Evolutionary conservation across 1,284 basidiomycete genomes (phyloP).

Genomic region (Cerrena zonata): DNA sequence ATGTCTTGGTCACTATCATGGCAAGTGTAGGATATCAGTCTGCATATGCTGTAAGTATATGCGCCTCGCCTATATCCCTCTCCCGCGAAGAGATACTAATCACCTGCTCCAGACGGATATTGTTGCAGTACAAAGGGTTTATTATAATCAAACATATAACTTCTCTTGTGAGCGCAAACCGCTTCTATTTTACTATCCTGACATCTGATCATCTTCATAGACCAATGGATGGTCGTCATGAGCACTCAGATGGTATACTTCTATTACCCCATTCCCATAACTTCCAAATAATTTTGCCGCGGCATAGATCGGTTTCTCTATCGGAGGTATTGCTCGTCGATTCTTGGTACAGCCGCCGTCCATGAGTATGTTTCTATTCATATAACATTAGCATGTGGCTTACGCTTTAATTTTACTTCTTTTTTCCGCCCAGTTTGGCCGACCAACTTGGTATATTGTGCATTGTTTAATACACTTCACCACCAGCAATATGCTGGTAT

Average conservation of each 20-base stretch:
- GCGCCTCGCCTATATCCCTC: too few species aligned
- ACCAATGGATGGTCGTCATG: slow-evolving; percentile 58
- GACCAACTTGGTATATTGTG: slow-evolving; percentile 50
- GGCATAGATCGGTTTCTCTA: slow-evolving; percentile 54
- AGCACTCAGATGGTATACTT: slow-evolving; percentile 45
- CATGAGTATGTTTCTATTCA: slow-evolving; percentile 48
- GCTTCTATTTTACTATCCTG: slow-evolving; percentile 5
- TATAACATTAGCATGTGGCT: neutral
- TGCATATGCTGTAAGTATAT: slow-evolving; percentile 46
- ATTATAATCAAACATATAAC: slow-evolving; percentile 46
- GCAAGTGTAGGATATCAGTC: slow-evolving; percentile 56
- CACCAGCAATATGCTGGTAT: slow-evolving; percentile 50
- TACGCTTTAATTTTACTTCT: neutral
- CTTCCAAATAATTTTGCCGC: neutral
- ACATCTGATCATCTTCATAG: slow-evolving; percentile 21
- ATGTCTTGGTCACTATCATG: slow-evolving; percentile 72
- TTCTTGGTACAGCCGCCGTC: slow-evolving; percentile 73
- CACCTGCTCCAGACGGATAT: slow-evolving; percentile 52
- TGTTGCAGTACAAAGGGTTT: slow-evolving; percentile 64
- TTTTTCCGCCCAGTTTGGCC: slow-evolving; percentile 61
- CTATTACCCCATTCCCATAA: neutral
- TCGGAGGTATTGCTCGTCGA: slow-evolving; percentile 55
- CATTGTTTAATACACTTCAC: slow-evolving; percentile 57
- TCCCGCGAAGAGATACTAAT: neutral
- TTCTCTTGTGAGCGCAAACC: slow-evolving; percentile 42